Conservation (phyloP, 164 flowering plant genomes). For the Malania oleifera region DNA sequence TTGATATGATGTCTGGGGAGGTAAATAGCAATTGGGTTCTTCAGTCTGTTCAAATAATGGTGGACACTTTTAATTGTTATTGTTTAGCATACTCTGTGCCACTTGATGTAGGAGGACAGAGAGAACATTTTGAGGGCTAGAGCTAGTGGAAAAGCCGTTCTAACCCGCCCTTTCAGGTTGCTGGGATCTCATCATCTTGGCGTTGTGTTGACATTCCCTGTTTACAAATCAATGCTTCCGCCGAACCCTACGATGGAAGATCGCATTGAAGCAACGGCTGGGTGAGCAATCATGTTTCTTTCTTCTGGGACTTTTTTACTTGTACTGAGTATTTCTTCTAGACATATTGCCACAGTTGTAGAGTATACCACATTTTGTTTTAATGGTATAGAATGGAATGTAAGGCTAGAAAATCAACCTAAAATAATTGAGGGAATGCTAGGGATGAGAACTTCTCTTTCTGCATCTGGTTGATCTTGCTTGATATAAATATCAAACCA, state of each 20-base stretch:
- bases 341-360: neutral
- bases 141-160: constrained; percentile 89
- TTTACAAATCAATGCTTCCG: constrained; percentile 65
- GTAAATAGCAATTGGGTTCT: constrained; percentile 24
- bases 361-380: neutral
- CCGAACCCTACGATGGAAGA: constrained; percentile 57
- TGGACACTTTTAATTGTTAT: neutral
- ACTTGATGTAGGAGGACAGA: constrained; percentile 65
- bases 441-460: too few relatives aligned
- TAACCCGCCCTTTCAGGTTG: constrained; percentile 80
- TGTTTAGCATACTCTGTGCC: neutral
- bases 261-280: constrained; percentile 70
- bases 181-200: constrained; percentile 89
- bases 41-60: neutral
- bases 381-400: neutral
- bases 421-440: too few relatives aligned
- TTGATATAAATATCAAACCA: too few relatives aligned
- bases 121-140: constrained; percentile 89
- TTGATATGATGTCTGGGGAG: constrained; percentile 99
- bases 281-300: constrained; percentile 42
- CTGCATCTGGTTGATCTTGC: too few relatives aligned
- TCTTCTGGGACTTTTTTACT: neutral
- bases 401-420: neutral
- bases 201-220: constrained; percentile 94
- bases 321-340: neutral